Percentiles rank a stretch among this genome's conserved stretches.
Evolutionary conservation across 2,329 filamentous ascomycete species (phyloP).

Genomic region (Botrytis tulipae): DNA sequence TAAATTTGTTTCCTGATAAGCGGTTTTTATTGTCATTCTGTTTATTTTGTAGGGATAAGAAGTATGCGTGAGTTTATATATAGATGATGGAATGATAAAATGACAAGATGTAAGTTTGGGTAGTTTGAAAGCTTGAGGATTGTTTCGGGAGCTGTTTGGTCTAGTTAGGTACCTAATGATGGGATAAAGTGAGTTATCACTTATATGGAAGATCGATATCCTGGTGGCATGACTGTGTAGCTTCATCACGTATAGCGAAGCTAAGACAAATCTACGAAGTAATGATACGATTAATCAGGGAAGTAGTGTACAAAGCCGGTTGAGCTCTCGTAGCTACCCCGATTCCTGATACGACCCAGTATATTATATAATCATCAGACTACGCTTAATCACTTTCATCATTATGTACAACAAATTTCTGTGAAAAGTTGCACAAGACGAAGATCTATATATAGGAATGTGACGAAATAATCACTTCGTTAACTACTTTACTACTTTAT

Average conservation of each 20-base stretch:
- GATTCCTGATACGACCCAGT: neutral
- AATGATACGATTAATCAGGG: neutral
- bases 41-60: too few species aligned
- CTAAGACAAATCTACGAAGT: neutral
- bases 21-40: too few species aligned
- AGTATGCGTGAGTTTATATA: too few species aligned
- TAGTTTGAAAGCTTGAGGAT: too few species aligned
- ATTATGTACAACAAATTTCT: neutral
- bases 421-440: neutral
- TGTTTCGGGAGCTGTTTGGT: too few species aligned
- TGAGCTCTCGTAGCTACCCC: neutral
- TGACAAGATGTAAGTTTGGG: too few species aligned
- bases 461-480: neutral
- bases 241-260: neutral
- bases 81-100: too few species aligned
- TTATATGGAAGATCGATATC: neutral
- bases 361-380: neutral
- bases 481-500: neutral
- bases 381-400: accelerated
- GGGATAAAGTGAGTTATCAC: neutral
- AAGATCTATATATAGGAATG: neutral
- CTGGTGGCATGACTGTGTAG: too few species aligned
- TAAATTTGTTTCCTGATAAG: too few species aligned
- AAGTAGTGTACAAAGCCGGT: neutral
- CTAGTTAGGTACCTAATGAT: neutral